Evolutionary conservation across 2,329 filamentous ascomycete genomes (phyloP), one percentile per base, ranked within the genome.

Genomic region (Trichoderma breve): DNA sequence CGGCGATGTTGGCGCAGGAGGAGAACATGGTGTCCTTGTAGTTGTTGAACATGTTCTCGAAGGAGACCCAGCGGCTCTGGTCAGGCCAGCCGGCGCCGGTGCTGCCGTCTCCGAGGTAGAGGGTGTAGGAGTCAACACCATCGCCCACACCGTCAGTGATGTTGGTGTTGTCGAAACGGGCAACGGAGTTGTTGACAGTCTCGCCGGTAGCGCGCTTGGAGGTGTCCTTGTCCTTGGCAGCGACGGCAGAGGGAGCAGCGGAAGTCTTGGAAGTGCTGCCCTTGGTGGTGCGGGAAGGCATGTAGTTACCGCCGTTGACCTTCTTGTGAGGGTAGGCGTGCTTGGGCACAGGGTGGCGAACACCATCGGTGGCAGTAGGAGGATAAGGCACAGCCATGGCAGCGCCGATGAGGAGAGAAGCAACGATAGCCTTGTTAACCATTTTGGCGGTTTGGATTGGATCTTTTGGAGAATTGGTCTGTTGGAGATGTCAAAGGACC

Each of bases 111-210:
- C 72, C 72, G 24, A 47, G 36, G 70, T 68, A 73, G 71, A 77
- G 76, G 18, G 63, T 76, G 73, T 82, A 82, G 2, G 62, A 53
- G 73, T 81, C 80, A 14, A 47, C 30, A 34, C 77, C 77, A 60
- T 64, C 70, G 15, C 76, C 75, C 30, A 73, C 57, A 26, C 74
- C 74, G 26, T 73, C 71, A 1, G 61, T 24, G 63, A 71, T 70
- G 24, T 72, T 57, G 62, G 70, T 72, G 53, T 74, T 73, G 65
- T 65, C 47, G 30, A 60, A 36, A 24, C 66, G 65, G 18, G 66
- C 65, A 2, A 72, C 21, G 2, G 66, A 5, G 26, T 55, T 58
- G 36, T 51, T 70, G 60, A 72, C 71, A 24, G 30, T 60, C 36
- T 72, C 71, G 18, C 53, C 61, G 1, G 69, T 58, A 30, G 71